Percentiles rank a stretch among this genome's conserved stretches.
Conservation (phyloP, 2,329 filamentous ascomycete genomes). For the Teratosphaeria pseudoeucalypti region DNA sequence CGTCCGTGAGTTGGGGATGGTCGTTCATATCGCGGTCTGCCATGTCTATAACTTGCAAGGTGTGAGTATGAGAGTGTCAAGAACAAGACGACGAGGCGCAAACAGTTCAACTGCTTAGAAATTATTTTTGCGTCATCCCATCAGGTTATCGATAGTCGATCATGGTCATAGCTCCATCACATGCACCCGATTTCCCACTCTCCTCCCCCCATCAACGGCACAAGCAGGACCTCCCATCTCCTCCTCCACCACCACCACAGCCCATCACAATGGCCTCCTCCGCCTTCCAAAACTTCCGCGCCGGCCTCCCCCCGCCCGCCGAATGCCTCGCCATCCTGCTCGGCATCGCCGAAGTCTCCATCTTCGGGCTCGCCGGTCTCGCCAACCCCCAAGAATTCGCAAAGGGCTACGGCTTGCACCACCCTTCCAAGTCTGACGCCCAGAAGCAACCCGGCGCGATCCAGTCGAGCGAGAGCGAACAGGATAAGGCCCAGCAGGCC, state of each 20-base stretch:
- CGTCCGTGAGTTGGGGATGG: conserved; percentile 13
- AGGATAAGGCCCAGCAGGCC: conserved; percentile 5
- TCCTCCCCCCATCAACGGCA: not conserved
- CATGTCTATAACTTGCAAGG: not conserved
- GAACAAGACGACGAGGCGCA: not conserved
- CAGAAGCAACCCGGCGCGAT: conserved; percentile 7
- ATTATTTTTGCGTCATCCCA: not conserved
- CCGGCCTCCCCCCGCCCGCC: conserved; percentile 23
- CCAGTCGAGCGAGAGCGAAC: conserved; percentile 1
- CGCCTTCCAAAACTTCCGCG: conserved; percentile 12
- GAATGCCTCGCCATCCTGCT: conserved; percentile 27
- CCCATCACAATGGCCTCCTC: conserved; percentile 4
- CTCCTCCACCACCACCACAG: not conserved
- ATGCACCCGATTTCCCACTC: not conserved
- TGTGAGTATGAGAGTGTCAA: not conserved
- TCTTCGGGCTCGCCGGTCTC: conserved; percentile 26
- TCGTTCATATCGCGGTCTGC: conserved; percentile 11
- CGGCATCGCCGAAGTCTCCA: conserved; percentile 21
- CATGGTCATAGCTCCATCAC: not conserved
- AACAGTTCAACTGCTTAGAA: conserved; percentile 1
- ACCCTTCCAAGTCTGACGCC: conserved; percentile 1
- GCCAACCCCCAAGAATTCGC: conserved; percentile 23
- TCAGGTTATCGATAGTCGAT: not conserved
- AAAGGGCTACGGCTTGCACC: conserved; percentile 25
- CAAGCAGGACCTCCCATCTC: not conserved